phyloP scores from a whole-genome alignment of 2,329 filamentous ascomycete species.

The Purpureocillium lavendulum region DNA sequence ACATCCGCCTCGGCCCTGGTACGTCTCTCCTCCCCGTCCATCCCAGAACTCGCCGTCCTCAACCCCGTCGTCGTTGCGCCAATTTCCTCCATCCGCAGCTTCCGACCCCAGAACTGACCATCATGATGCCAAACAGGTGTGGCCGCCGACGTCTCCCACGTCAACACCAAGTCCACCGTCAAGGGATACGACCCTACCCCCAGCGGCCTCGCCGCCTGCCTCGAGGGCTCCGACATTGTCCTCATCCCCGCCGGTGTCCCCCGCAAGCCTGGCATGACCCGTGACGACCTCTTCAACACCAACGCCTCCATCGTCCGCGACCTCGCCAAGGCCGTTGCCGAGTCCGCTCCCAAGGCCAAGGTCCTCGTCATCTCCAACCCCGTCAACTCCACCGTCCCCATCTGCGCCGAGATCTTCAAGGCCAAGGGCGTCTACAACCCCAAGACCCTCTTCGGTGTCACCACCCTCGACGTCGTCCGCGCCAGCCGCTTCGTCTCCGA shows the following conservation, averaged over 20 bases:
- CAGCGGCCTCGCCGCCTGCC: slow-evolving; percentile 65
- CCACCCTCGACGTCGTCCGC: slow-evolving; percentile 97
- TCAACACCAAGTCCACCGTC: slow-evolving; percentile 97
- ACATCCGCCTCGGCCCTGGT: slow-evolving; percentile 92
- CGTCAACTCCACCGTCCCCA: slow-evolving; percentile 99
- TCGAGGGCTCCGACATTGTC: slow-evolving; percentile 87
- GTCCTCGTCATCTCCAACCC: slow-evolving; percentile 98
- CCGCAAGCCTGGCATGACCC: slow-evolving; percentile 99
- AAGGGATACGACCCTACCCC: slow-evolving; percentile 78
- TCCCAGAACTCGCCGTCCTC: too few relatives aligned
- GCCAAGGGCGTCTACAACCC: slow-evolving; percentile 93
- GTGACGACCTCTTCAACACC: slow-evolving; percentile 99
- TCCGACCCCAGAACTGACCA: neutral
- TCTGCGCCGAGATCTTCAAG: slow-evolving; percentile 97
- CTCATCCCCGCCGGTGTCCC: slow-evolving; percentile 97
- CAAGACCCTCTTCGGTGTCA: slow-evolving; percentile 98
- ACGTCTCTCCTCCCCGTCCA: slow-evolving; percentile 28
- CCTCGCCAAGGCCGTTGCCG: slow-evolving; percentile 88
- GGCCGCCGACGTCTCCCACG: slow-evolving; percentile 94
- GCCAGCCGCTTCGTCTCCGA: slow-evolving; percentile 96
- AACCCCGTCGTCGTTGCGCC: slow-evolving; percentile 4
- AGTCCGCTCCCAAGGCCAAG: slow-evolving; percentile 85
- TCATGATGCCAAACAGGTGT: slow-evolving; percentile 58
- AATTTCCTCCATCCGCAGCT: slow-evolving; percentile 2
- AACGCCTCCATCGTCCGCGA: slow-evolving; percentile 99